Evolutionary conservation across 371 early-diverging fungal species (phyloP), one percentile per base, ranked within the genome.

Genomic region (Nosema muscidifuracis): DNA sequence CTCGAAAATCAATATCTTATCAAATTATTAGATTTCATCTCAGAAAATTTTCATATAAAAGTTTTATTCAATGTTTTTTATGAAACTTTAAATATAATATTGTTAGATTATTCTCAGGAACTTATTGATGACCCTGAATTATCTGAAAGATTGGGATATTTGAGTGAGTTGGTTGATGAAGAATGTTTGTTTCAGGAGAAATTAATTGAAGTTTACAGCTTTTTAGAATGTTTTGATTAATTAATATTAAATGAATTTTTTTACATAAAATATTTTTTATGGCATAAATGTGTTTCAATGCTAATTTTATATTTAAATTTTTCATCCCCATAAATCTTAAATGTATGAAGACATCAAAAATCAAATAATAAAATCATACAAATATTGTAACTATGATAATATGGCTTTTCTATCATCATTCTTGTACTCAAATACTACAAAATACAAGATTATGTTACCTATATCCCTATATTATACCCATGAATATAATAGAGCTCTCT

Each of bases 401-500:
- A 70, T 70, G 4, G 47, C 61, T 31, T 75, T 71, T 63, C 20
- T 71, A 22, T 4, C 61, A 31, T 31, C 65, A 36, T 57, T 40
- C n/a, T 22, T 75, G 13, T 47, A 22, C 15, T 36, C 33, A 16
- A 16, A 36, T 15, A 36, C 26, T 38, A 16, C 43, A 36, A 42
- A 71, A 53, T 75, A 67, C 63, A 44, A 26, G n/a, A 28, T 72
- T 9, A 50, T 78, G 15, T 26, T 70, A 38, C 60, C 80, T 31
- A 70, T 83, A 56, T 36, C 66, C 40, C 51, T 81, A 40, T 76
- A 83, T 77, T 66, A 58, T 64, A 60, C 77, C 26, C 58, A 56
- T 13, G 83, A 83, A 65, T 74, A 80, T 67, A 12, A 69, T n/a
- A 60, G 80, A 34, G 67, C 78, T 24, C 18, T 81, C 0, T 63